Evolutionary conservation across 2,329 filamentous ascomycete genomes (phyloP).

Genomic region (Phialemonium atrogriseum): DNA sequence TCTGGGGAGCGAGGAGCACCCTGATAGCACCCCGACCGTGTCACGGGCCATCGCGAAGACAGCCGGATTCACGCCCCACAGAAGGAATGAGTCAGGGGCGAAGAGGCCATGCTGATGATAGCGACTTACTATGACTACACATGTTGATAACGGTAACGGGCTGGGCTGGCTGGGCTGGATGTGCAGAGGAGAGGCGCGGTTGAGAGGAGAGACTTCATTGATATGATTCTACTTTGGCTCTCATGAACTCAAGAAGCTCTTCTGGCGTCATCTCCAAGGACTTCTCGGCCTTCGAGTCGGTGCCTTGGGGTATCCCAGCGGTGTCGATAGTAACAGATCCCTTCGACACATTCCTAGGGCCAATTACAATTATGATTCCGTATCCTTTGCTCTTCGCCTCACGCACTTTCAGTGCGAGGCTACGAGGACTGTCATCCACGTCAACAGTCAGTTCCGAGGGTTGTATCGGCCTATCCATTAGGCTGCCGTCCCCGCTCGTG

Average conservation of each 20-base stretch:
- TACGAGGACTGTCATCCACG: slow-evolving; percentile 54
- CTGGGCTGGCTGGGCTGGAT: too few species aligned
- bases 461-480: slow-evolving; percentile 37
- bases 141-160: too few species aligned
- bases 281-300: slow-evolving; percentile 23
- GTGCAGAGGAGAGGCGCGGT: too few species aligned
- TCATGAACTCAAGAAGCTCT: slow-evolving; percentile 36
- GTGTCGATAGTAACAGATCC: slow-evolving; percentile 45
- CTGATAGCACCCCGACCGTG: too few species aligned
- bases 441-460: slow-evolving; percentile 60
- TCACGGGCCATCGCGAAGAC: too few species aligned
- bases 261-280: slow-evolving; percentile 28
- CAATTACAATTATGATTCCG: slow-evolving; percentile 65
- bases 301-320: slow-evolving; percentile 20
- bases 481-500: slow-evolving; percentile 20
- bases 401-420: slow-evolving; percentile 60
- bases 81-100: too few species aligned
- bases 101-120: too few species aligned
- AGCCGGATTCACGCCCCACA: too few species aligned
- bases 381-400: slow-evolving; percentile 68
- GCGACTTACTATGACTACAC: too few species aligned
- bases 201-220: too few species aligned
- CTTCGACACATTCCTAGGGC: slow-evolving; percentile 53
- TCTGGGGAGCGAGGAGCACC: too few species aligned
- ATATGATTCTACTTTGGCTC: slow-evolving; percentile 37